phyloP scores from a whole-genome alignment of 148 eudicot species.

The Drosera capensis region DNA sequence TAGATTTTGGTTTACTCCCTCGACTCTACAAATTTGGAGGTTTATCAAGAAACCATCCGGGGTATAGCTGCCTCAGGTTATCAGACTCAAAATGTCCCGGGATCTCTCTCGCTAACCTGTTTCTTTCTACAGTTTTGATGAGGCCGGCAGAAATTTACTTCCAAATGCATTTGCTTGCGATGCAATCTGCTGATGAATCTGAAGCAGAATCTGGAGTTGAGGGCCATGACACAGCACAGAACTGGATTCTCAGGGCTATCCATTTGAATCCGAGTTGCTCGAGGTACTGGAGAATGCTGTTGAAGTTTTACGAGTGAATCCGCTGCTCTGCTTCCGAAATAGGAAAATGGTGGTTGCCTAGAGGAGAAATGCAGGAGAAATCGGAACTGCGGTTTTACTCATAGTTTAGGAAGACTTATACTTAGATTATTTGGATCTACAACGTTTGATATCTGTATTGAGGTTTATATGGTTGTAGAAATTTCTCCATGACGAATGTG shows the following conservation, averaged over 20 bases:
- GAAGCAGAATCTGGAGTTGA: constrained; percentile 17
- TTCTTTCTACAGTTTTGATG: constrained; percentile 27
- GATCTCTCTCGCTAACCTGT: background rate
- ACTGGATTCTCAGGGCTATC: constrained; percentile 63
- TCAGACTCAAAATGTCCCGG: background rate
- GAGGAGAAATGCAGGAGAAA: too few species aligned
- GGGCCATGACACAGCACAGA: constrained; percentile 20
- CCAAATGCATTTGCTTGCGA: constrained; percentile 78
- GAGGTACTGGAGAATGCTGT: constrained; percentile 67
- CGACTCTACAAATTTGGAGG: too few species aligned
- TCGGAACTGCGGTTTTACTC: too few species aligned
- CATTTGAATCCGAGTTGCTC: constrained; percentile 72
- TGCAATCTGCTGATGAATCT: constrained; percentile 13
- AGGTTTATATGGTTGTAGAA: too few species aligned
- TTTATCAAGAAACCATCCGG: too few species aligned
- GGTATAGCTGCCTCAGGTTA: background rate
- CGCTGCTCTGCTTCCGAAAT: too few species aligned
- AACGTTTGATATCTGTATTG: too few species aligned
- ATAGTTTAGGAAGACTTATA: too few species aligned
- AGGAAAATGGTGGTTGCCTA: too few species aligned
- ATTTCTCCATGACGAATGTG: too few species aligned
- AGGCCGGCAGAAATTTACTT: constrained; percentile 68
- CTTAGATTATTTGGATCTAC: too few species aligned
- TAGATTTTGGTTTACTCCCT: background rate
- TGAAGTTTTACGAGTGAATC: constrained; percentile 20